Base-by-base conservation (phyloP, 768 basidiomycete genomes). In the Fomitopsis pulvina region DNA sequence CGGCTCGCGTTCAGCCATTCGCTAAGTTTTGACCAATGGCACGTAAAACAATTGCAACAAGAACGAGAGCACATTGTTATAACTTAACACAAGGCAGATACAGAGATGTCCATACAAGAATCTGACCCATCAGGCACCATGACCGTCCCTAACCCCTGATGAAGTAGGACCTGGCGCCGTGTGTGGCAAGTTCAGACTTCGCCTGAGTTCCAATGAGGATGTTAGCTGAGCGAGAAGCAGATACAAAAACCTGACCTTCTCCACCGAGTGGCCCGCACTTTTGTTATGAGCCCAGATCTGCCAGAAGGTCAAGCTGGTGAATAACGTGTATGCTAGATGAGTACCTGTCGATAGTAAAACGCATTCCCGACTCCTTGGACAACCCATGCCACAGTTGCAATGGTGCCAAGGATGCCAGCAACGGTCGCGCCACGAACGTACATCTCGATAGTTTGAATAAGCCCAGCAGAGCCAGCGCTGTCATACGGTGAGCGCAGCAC, bases 401-500 rank as follows among this genome's bases (percentile, higher is more conserved):
- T 67, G 14, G 82, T 73, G 41, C 91, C 83, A 47, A 98, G 75
- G 48, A 95, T 74, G 48, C 81, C 96, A 18, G 93, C 86, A 27
- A 79, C 83, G 72, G 89, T 81, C 47, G 81, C 76, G 41, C 81
- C 80, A 40, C 74, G 69, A 2, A 77, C 73, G 64, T 83, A 95
- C 74, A 87, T 80, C 52, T 82, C 75, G 57, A 98, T 89, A 41
- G 86, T 94, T 67, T 93, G 90, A 61, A 98, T 93, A 45, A 99
- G 75, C 14, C 96, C 95, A 24, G 92, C 94, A 41, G 92, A 91
- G 29, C 96, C 96, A 40, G 95, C 95, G 53, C 89, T 90, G 50
- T 48, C 22, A n/a, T 41, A 21, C 16, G 20, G 25, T 47, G 27
- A 26, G 27, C 18, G 41, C 25, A 28, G 30, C 47, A 16, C 18